Base-by-base conservation (phyloP, 2,329 filamentous ascomycete species). In the Claviceps maximensis region DNA sequence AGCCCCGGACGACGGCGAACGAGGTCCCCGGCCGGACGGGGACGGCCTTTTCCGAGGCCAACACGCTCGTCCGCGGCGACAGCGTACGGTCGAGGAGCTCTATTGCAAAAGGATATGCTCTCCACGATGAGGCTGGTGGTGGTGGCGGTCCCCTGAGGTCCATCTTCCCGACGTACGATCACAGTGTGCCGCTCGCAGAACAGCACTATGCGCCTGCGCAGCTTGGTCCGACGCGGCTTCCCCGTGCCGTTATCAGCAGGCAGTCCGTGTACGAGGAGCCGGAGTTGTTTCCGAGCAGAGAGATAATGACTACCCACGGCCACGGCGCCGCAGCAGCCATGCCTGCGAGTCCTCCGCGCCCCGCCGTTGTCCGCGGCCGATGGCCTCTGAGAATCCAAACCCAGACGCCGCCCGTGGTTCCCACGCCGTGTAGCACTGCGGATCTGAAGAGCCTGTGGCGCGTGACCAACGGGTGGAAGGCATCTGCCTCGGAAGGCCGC, bases 121-220 rank as follows among this genome's bases (percentile, higher is more conserved):
- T 75, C 4, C 62, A 61, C 27, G 69, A 71, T 25, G 65, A 67
- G 9, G 47, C 64, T 1, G 54, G 6, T 62, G 46, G 63, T 63
- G 50, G 65, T 57, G 55, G 62, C 63, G 55, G 59, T 8, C 17
- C 65, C 0, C 75, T 86, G 60, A 77, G 79, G 33, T 89, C 86
- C 25, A 89, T 90, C 60, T 90, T 90, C 60, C 86, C 86, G 8
- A 75, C 78, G 31, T 89, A 89, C 63, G 82, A 90, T 61, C 83
- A 81, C 3, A 76, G 76, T 1, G 63, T 87, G 25, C 74, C 84
- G 5, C 74, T 88, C 3, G 74, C 80, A 53, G 78, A 81, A 54
- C 86, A 90, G 62, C 69, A 79, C 47, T 89, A 90, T 67, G 84
- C 77, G 49, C 84, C 86, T 2, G 83, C 79, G 0, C 80, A 84